Base-by-base conservation (phyloP, 1,139 yeast genomes). In the Lodderomyces parapsilosis region DNA sequence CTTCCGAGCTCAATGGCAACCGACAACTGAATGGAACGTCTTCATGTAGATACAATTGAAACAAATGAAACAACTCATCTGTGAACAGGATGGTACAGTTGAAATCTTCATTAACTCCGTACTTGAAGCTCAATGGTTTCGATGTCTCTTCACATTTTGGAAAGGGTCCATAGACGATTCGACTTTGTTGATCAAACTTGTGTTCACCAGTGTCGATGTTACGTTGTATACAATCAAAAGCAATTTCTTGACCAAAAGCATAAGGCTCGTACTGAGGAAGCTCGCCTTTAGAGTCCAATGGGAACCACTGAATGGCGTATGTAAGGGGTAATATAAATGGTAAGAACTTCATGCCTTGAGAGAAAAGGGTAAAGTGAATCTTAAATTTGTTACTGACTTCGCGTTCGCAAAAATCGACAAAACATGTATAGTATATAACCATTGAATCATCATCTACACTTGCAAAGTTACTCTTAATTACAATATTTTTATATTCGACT, bases 201-300 rank as follows among this genome's bases (percentile, higher is more conserved):
- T 86, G 93, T 58, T 86, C 93, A 43, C 94, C 94, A 49, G 73
- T 79, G 52, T 83, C 88, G 45, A 85, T 85, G 49, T 83, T 78
- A 55, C 94, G 68, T 40, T 77, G 64, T 47, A 81, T 84, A 59
- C 93, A 86, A 50, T 77, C 80, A 43, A 86, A 62, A 34, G 71
- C 68, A 17, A 84, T 65, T 1, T 59, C 61, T 43, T 80, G 78
- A 3, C 81, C 80, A 1, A 42, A 30, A 13, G 50, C 41, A 55
- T 71, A 81, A 1, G 78, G 70, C 30, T 57, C 56, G 32, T 73
- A 50, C 5, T 56, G 61, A 2, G 80, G 79, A 10, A 71, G 59
- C 41, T 70, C 72, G 5, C 68, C 74, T 18, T 68, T 61, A 43
- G 56, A 58, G 46, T 59, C 56, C 44, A 65, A 57, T 2, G 74